These are phyloP conservation scores for Murraya paniculata DNA, from an alignment of 345 rosid species.

Conservation along the genomic window DNA sequence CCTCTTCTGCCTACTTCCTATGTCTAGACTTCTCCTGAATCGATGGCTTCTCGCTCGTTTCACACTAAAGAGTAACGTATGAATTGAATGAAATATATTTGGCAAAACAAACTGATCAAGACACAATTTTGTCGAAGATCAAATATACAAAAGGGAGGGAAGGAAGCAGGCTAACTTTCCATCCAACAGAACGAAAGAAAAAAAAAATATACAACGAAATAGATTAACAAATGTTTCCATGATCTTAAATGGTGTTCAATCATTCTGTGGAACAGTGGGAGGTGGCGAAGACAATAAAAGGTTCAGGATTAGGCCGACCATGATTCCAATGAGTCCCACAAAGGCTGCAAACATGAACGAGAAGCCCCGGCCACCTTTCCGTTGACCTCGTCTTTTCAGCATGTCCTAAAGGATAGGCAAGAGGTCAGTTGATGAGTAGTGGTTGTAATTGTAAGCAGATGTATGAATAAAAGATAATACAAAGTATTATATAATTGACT, in stretches of 20 bases:
- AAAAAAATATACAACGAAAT: constrained; percentile 21
- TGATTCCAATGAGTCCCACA: constrained; percentile 77
- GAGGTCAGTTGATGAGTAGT: not conserved
- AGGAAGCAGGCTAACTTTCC: constrained; percentile 20
- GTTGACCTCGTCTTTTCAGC: constrained; percentile 64
- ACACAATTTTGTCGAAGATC: constrained; percentile 19
- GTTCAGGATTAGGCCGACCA: constrained; percentile 76
- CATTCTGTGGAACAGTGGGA: constrained; percentile 26
- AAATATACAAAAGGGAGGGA: constrained; percentile 30
- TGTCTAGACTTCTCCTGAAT: no score
- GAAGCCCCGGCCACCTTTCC: constrained; percentile 51
- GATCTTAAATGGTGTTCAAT: not conserved
- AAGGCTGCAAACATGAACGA: constrained; percentile 67
- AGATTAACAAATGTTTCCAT: constrained; percentile 4
- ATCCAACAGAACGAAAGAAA: constrained; percentile 15
- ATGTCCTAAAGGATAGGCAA: constrained; percentile 45
- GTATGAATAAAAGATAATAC: not conserved
- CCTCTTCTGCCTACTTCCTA: no score
- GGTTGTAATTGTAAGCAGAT: not conserved
- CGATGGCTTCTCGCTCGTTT: not conserved
- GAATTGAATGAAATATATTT: constrained; percentile 27
- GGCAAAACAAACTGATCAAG: constrained; percentile 14
- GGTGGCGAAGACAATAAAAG: constrained; percentile 48
- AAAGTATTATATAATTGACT: not conserved
- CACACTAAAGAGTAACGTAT: constrained; percentile 16